Conservation (phyloP, 192 early-diverging fungal species). For the Dissophora ornata region DNA sequence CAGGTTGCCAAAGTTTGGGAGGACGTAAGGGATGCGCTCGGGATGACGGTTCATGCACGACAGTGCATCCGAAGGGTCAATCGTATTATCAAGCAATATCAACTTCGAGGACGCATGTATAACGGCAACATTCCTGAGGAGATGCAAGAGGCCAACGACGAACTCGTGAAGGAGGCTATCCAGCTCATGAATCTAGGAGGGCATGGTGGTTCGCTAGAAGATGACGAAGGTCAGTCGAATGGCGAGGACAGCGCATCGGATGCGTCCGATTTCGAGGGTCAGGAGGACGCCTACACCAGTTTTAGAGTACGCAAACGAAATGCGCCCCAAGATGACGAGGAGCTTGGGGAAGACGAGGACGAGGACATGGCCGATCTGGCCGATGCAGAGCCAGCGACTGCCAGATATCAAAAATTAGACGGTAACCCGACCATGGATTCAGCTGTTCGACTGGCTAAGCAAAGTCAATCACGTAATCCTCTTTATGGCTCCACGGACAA, state of each 20-base stretch:
- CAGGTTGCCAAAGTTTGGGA: conserved; percentile 53
- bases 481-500: too few species aligned
- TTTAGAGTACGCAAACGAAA: neutral
- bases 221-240: conserved; percentile 24
- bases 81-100: conserved; percentile 44
- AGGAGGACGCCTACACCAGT: neutral
- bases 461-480: too few species aligned
- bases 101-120: conserved; percentile 43
- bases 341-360: conserved; percentile 1
- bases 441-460: too few species aligned
- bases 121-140: conserved; percentile 43
- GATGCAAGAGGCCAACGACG: conserved; percentile 42
- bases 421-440: neutral
- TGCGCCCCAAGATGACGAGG: neutral
- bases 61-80: conserved; percentile 51
- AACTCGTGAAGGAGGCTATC: conserved; percentile 45
- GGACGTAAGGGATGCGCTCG: conserved; percentile 37
- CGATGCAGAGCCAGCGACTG: too few species aligned
- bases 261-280: conserved; percentile 30
- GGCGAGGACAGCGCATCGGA: conserved; percentile 32
- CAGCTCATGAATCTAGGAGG: conserved; percentile 37
- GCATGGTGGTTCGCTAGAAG: conserved; percentile 14
- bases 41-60: conserved; percentile 48
- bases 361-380: neutral
- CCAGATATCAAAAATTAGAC: too few species aligned